phyloP scores from a whole-genome alignment of 129 eudicot genomes.

The Saposhnikovia divaricata region DNA sequence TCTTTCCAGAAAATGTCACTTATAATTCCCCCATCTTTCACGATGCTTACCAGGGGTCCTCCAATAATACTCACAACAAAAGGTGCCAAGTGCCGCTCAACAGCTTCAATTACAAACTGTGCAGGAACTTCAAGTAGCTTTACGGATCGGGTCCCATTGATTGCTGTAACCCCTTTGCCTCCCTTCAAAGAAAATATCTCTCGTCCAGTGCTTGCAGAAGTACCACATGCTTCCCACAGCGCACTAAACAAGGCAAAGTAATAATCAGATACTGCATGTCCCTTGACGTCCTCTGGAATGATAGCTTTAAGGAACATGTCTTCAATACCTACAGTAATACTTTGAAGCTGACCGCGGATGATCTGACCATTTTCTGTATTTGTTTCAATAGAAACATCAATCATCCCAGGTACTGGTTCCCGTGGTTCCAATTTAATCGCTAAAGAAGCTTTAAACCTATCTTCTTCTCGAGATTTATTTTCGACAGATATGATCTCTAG shows the following conservation, averaged over 20 bases:
- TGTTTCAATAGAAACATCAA: conserved; percentile 71
- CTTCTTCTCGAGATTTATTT: conserved; percentile 32
- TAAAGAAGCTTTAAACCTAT: conserved; percentile 45
- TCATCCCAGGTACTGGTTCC: conserved; percentile 85
- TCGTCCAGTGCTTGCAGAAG: conserved; percentile 79
- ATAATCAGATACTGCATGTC: conserved; percentile 41
- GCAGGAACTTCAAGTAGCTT: conserved; percentile 80
- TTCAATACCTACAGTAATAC: conserved; percentile 74
- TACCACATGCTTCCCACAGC: conserved; percentile 88
- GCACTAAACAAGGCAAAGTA: conserved; percentile 57
- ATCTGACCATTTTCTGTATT: conserved; percentile 80
- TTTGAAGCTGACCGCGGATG: conserved; percentile 61
- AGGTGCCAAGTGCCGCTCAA: conserved; percentile 57
- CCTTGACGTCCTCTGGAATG: conserved; percentile 48
- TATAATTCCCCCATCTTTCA: conserved; percentile 66
- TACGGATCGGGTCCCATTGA: conserved; percentile 83
- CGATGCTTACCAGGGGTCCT: conserved; percentile 54
- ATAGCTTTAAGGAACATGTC: conserved; percentile 86
- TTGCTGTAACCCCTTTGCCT: conserved; percentile 74
- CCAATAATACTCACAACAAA: conserved; percentile 83
- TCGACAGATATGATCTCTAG: conserved; percentile 55
- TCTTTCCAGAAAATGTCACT: conserved; percentile 45
- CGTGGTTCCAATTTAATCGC: conserved; percentile 71
- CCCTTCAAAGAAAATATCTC: conserved; percentile 77
- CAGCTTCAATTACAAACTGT: conserved; percentile 41